Conservation (phyloP, 2,329 filamentous ascomycete species). For the Periconia sp. region DNA sequence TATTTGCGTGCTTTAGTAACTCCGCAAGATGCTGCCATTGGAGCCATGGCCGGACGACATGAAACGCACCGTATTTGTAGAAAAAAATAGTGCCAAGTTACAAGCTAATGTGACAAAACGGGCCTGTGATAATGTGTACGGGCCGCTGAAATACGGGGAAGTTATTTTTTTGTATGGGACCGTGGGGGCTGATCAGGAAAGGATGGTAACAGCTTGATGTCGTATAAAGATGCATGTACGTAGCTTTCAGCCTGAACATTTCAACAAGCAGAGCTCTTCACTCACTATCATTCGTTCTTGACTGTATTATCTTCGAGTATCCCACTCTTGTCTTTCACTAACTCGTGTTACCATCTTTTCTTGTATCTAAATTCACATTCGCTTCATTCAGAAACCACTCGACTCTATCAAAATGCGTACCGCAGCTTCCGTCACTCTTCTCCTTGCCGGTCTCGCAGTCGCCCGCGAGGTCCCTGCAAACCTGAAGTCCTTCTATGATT, state of each 20-base stretch:
- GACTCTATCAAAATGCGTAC: slow-evolving; percentile 9
- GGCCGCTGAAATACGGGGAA: neutral
- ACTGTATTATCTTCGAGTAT: no score
- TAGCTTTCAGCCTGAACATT: neutral
- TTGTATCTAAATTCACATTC: neutral
- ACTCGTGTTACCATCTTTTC: no score
- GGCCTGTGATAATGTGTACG: neutral
- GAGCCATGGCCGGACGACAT: neutral
- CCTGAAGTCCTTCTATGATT: slow-evolving; percentile 14
- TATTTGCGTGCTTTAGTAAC: neutral
- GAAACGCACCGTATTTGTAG: neutral
- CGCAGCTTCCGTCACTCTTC: slow-evolving; percentile 7
- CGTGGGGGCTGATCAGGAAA: neutral
- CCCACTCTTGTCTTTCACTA: no score
- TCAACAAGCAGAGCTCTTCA: neutral
- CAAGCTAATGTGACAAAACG: neutral
- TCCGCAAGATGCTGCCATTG: neutral
- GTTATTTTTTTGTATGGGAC: neutral
- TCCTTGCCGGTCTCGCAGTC: slow-evolving; percentile 7
- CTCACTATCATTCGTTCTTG: neutral
- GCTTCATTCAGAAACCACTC: neutral
- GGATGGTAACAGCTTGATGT: neutral
- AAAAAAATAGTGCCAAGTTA: neutral
- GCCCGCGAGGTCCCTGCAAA: slow-evolving; percentile 14
- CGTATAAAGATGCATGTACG: neutral